A percentile compares a stretch with the other conserved stretches of the same genome.
phyloP scores from a whole-genome alignment of 1,284 basidiomycete genomes.

The Puccinia hordei region DNA sequence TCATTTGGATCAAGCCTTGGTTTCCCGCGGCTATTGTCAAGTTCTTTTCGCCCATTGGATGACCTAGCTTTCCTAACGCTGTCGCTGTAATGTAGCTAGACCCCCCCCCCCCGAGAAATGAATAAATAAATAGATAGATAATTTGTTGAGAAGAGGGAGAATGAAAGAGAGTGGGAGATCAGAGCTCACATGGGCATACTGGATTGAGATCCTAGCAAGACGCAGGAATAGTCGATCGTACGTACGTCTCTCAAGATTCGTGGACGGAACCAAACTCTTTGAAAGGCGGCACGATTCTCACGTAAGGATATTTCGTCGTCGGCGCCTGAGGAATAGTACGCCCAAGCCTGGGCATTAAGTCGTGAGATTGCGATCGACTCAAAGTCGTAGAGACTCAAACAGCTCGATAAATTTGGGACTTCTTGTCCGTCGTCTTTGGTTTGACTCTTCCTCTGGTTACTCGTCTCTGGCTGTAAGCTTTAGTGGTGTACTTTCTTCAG shows the following conservation, averaged over 20 bases:
- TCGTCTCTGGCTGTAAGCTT: constrained; percentile 61
- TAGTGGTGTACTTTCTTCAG: constrained; percentile 66
- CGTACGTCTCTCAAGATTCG: constrained; percentile 81
- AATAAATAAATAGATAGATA: constrained; percentile 14
- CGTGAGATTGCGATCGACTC: constrained; percentile 76
- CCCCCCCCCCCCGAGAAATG: background rate
- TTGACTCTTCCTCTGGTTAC: constrained; percentile 2
- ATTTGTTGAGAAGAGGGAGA: background rate
- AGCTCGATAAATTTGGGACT: constrained; percentile 51
- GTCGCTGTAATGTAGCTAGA: constrained; percentile 75
- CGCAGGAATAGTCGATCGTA: constrained; percentile 78
- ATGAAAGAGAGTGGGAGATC: too few relatives aligned
- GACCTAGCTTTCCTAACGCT: constrained; percentile 79
- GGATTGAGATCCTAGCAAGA: constrained; percentile 67
- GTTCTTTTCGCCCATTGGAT: constrained; percentile 63
- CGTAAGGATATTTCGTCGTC: constrained; percentile 74
- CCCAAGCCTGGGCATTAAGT: constrained; percentile 80
- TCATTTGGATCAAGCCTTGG: constrained; percentile 84
- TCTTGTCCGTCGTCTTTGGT: background rate
- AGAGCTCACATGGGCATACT: constrained; percentile 42
- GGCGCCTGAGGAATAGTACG: constrained; percentile 77
- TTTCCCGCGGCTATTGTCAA: constrained; percentile 81
- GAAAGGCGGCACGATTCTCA: constrained; percentile 84
- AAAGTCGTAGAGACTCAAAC: constrained; percentile 73
- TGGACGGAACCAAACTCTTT: constrained; percentile 90